phyloP scores from a whole-genome alignment of 1,284 basidiomycete species.

The Trichosporon asahii region DNA sequence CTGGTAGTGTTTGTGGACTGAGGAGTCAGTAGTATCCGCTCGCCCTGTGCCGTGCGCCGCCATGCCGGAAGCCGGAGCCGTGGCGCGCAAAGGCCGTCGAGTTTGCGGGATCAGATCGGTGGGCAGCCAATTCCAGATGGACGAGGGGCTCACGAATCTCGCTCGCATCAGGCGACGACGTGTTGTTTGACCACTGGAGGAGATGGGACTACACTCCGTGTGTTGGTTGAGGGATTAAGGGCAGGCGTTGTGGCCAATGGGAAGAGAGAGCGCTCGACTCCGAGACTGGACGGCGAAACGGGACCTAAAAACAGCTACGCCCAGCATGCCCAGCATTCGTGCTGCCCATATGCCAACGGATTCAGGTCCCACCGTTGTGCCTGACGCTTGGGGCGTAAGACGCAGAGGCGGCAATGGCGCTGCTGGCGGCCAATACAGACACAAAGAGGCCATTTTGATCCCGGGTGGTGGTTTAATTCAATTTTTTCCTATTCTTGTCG shows the following conservation, averaged over 20 bases:
- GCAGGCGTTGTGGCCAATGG: background rate
- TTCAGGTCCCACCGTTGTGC: background rate
- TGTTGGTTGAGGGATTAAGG: background rate
- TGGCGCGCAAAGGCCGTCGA: background rate
- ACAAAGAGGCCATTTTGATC: background rate
- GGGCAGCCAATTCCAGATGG: background rate
- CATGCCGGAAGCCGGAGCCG: background rate
- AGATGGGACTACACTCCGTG: background rate
- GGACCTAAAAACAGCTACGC: slow-evolving; percentile 1
- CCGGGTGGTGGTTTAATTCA: background rate
- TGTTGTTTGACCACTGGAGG: background rate
- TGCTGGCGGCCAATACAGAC: no score
- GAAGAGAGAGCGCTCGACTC: background rate
- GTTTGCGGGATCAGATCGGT: background rate
- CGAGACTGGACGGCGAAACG: background rate
- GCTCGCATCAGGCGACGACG: background rate
- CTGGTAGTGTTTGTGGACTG: background rate
- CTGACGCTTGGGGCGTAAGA: background rate
- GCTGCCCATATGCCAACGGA: background rate
- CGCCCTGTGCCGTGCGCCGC: no score
- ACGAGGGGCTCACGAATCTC: background rate
- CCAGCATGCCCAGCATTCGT: background rate
- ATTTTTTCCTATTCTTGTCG: background rate
- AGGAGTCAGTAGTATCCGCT: no score
- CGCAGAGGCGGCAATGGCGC: background rate